Evolutionary conservation across 805 yeast species (phyloP).

Genomic region (Saccharomycopsis javanensis): DNA sequence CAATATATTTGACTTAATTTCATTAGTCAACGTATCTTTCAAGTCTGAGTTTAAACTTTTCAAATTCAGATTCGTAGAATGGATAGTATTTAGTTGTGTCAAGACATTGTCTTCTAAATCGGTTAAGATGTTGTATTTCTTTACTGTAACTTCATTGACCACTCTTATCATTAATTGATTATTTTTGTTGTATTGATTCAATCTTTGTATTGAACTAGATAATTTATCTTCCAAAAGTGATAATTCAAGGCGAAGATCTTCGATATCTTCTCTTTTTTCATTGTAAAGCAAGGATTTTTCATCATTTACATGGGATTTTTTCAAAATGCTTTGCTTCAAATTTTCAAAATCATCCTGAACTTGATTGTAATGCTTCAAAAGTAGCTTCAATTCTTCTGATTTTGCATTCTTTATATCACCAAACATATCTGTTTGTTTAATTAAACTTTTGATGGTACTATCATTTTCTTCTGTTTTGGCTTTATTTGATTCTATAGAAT

Average conservation of each 20-base stretch:
- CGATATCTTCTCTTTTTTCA: not conserved
- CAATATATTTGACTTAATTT: constrained; percentile 3
- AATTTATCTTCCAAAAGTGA: constrained; percentile 1
- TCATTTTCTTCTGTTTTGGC: not conserved
- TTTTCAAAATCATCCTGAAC: not conserved
- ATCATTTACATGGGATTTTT: not conserved
- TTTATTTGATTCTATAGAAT: not conserved
- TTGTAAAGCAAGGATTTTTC: not conserved
- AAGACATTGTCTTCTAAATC: constrained; percentile 11
- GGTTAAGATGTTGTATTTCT: constrained; percentile 13
- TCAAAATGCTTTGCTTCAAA: not conserved
- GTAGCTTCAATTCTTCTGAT: not conserved
- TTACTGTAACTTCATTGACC: constrained; percentile 14
- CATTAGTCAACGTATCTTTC: not conserved
- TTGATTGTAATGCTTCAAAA: not conserved
- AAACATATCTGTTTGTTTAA: not conserved
- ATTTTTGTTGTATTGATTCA: constrained; percentile 10
- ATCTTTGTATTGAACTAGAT: not conserved
- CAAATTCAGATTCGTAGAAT: constrained; percentile 7
- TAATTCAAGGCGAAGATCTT: not conserved
- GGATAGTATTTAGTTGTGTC: constrained; percentile 6
- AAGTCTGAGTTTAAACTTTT: not conserved
- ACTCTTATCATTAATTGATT: constrained; percentile 11
- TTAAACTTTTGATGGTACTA: not conserved
- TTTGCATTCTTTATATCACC: not conserved